Percentiles rank a stretch among this genome's conserved stretches.
Evolutionary conservation across 2,329 filamentous ascomycete genomes (phyloP).

Genomic region (Pseudogymnoascus sp.): DNA sequence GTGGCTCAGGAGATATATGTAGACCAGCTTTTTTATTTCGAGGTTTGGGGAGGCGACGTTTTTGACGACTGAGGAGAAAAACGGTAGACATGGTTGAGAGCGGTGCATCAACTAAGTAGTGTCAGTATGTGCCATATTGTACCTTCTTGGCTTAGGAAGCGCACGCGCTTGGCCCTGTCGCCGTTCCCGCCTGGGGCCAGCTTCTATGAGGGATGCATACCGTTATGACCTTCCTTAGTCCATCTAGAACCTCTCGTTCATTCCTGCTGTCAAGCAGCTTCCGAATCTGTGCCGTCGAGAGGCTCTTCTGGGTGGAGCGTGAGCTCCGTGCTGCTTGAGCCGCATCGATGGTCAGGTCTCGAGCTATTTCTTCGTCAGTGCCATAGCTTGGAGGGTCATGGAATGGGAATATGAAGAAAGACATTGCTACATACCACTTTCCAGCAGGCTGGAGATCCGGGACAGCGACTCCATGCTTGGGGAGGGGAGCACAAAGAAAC

Average conservation of each 20-base stretch:
- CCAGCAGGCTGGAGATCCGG: conserved; percentile 85
- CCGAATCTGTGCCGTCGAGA: conserved; percentile 80
- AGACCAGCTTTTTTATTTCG: conserved; percentile 96
- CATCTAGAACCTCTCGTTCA: conserved; percentile 88
- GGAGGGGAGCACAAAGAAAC: background rate
- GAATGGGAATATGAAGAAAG: background rate
- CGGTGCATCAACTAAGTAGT: conserved; percentile 82
- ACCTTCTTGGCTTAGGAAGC: conserved; percentile 7
- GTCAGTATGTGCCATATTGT: conserved; percentile 6
- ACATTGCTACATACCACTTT: conserved; percentile 63
- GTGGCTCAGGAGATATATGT: conserved; percentile 95
- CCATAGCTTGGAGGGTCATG: background rate
- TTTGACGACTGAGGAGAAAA: conserved; percentile 97
- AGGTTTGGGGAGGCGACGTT: conserved; percentile 91
- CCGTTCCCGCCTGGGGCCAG: background rate
- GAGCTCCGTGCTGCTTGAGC: conserved; percentile 74
- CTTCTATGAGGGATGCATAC: conserved; percentile 42
- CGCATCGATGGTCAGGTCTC: conserved; percentile 95
- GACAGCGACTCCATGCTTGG: conserved; percentile 85
- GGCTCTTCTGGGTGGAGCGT: conserved; percentile 51
- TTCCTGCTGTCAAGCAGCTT: conserved; percentile 89
- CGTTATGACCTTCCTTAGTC: conserved; percentile 77
- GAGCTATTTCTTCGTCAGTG: conserved; percentile 47
- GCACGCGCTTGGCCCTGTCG: conserved; percentile 12
- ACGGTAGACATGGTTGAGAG: conserved; percentile 76